phyloP scores from a whole-genome alignment of 345 rosid species.

The Hirschfeldia incana region DNA sequence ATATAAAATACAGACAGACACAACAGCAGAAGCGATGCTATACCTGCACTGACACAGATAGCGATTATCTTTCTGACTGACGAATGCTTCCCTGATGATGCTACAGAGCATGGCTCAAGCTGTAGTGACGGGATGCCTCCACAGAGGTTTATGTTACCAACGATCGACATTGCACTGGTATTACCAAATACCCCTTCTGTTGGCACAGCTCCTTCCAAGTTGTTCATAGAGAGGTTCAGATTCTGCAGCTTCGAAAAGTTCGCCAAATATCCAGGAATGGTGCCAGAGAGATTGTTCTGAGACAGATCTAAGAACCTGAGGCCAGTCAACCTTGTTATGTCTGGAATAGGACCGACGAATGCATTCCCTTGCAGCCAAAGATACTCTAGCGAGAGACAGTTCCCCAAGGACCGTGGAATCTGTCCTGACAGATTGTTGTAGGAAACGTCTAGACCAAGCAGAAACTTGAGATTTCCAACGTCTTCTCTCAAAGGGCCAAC shows the following conservation, averaged over 20 bases:
- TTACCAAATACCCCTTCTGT: slow-evolving; percentile 20
- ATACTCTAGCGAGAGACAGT: neutral
- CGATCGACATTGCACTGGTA: neutral
- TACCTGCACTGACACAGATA: slow-evolving; percentile 12
- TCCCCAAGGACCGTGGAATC: neutral
- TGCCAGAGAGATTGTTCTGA: slow-evolving; percentile 26
- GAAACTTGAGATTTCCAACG: neutral
- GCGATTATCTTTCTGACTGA: slow-evolving; percentile 10
- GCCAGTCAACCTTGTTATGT: neutral
- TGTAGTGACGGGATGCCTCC: slow-evolving; percentile 21
- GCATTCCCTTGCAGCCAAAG: neutral
- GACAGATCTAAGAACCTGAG: slow-evolving; percentile 16
- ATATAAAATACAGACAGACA: slow-evolving; percentile 36
- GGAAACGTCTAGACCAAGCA: slow-evolving; percentile 2
- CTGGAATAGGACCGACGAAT: neutral
- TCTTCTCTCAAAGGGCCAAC: neutral
- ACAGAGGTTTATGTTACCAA: slow-evolving; percentile 20
- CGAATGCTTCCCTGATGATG: neutral
- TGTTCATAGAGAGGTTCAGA: slow-evolving; percentile 32
- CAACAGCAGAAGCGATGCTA: slow-evolving; percentile 18
- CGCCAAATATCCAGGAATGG: slow-evolving; percentile 15
- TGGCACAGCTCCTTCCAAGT: slow-evolving; percentile 25
- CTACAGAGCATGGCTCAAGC: slow-evolving; percentile 14
- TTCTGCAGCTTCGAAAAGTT: slow-evolving; percentile 21
- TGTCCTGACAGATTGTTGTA: neutral